Conservation (phyloP, 306 rosid species). For the Dryas alaskensis region DNA sequence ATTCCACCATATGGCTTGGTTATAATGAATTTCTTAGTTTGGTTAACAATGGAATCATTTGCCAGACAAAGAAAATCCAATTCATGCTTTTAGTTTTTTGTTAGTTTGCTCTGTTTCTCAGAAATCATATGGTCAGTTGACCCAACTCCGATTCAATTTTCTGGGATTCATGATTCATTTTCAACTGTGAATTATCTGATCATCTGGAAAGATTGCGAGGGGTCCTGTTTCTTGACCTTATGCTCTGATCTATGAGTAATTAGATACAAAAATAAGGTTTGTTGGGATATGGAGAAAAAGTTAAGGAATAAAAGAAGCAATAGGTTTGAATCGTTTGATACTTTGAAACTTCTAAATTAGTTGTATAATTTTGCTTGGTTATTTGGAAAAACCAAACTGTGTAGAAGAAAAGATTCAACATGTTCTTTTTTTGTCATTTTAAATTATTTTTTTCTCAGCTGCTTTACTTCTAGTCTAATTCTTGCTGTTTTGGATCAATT, state of each 20-base stretch:
- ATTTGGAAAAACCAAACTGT: not conserved
- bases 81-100: not conserved
- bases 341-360: not conserved
- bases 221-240: not conserved
- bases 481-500: conserved; percentile 3
- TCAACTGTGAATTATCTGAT: not conserved
- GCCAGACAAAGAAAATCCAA: not conserved
- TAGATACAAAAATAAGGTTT: not conserved
- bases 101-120: conserved; percentile 4
- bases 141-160: not conserved
- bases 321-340: not conserved
- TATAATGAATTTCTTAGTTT: not conserved
- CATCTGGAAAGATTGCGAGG: not conserved
- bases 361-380: not conserved
- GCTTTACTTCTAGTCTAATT: not conserved
- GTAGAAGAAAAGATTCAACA: not conserved
- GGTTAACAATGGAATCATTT: not conserved
- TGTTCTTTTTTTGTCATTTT: not conserved
- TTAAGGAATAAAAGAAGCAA: not conserved
- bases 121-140: not conserved
- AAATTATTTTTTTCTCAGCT: not conserved
- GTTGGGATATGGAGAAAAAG: not conserved
- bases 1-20: not conserved
- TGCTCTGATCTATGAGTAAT: not conserved
- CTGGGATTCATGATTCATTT: not conserved